phyloP scores from a whole-genome alignment of 805 yeast species.

The Torulaspora delbrueckii region DNA sequence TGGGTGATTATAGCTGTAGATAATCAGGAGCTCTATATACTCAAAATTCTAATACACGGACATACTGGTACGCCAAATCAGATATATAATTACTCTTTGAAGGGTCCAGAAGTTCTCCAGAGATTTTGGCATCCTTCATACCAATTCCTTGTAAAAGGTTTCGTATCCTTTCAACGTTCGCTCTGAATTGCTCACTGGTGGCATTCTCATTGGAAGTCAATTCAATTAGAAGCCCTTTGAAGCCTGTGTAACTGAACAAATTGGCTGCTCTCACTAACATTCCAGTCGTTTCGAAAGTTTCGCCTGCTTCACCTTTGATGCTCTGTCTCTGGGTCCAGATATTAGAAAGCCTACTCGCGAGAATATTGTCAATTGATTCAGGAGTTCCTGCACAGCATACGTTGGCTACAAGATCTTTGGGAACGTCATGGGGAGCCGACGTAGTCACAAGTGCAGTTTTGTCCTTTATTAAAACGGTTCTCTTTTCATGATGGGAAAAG shows the following conservation, averaged over 20 bases:
- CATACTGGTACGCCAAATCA: conserved; percentile 31
- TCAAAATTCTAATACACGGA: conserved; percentile 26
- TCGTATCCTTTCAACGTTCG: conserved; percentile 17
- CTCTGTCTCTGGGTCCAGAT: conserved; percentile 33
- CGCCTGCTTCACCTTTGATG: conserved; percentile 34
- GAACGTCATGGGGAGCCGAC: conserved; percentile 14
- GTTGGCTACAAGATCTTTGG: conserved; percentile 17
- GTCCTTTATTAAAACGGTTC: conserved; percentile 26
- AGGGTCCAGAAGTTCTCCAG: conserved; percentile 18
- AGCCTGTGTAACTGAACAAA: conserved; percentile 32
- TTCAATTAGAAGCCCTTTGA: conserved; percentile 32
- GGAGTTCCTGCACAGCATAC: conserved; percentile 25
- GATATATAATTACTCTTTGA: conserved; percentile 14
- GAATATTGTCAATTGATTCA: conserved; percentile 26
- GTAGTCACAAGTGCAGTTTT: conserved; percentile 26
- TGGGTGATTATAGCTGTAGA: not conserved
- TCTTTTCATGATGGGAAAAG: conserved; percentile 24
- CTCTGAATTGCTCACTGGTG: conserved; percentile 15
- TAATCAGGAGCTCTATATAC: conserved; percentile 2
- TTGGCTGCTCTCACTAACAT: conserved; percentile 27
- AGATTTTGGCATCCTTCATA: conserved; percentile 21
- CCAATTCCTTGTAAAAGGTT: conserved; percentile 18
- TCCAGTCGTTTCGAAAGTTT: conserved; percentile 25
- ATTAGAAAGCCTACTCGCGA: conserved; percentile 27
- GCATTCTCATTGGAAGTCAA: conserved; percentile 15